phyloP scores from a whole-genome alignment of 139 green algal genomes.

The Chlorella sp. region DNA sequence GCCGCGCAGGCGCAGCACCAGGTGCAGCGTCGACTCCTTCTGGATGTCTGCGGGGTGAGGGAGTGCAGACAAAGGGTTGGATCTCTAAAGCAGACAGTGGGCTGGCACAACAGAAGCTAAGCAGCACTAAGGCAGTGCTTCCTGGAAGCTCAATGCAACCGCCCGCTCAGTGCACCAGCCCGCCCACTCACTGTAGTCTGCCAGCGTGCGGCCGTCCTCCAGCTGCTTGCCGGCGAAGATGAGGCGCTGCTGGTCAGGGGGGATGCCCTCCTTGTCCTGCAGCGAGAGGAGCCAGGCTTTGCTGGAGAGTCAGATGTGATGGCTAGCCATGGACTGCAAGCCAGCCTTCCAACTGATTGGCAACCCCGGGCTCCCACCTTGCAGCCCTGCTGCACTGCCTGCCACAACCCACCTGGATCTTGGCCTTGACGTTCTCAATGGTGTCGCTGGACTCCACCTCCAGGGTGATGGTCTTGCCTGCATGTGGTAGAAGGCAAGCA shows the following conservation, averaged over 20 bases:
- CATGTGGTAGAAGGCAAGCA: too few species aligned
- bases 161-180: too few species aligned
- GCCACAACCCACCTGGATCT: slow-evolving; percentile 67
- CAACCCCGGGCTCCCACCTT: too few species aligned
- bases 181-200: slow-evolving; percentile 83
- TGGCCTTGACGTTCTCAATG: slow-evolving; percentile 94
- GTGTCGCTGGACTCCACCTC: slow-evolving; percentile 87
- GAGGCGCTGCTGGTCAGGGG: slow-evolving; percentile 95
- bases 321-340: too few species aligned
- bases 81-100: too few species aligned
- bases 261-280: slow-evolving; percentile 90
- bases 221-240: slow-evolving; percentile 98
- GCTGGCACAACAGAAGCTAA: too few species aligned
- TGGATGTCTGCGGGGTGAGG: slow-evolving; percentile 72
- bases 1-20: slow-evolving; percentile 85
- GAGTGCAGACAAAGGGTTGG: too few species aligned
- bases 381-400: too few species aligned
- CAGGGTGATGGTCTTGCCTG: slow-evolving; percentile 87
- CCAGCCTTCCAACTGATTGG: too few species aligned
- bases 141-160: too few species aligned
- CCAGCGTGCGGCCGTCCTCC: slow-evolving; percentile 93
- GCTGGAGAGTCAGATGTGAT: too few species aligned
- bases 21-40: slow-evolving; percentile 97
- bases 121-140: too few species aligned
- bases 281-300: slow-evolving; percentile 60